phyloP scores from a whole-genome alignment of 2,329 filamentous ascomycete species.

The Trichophaea hybrida region DNA sequence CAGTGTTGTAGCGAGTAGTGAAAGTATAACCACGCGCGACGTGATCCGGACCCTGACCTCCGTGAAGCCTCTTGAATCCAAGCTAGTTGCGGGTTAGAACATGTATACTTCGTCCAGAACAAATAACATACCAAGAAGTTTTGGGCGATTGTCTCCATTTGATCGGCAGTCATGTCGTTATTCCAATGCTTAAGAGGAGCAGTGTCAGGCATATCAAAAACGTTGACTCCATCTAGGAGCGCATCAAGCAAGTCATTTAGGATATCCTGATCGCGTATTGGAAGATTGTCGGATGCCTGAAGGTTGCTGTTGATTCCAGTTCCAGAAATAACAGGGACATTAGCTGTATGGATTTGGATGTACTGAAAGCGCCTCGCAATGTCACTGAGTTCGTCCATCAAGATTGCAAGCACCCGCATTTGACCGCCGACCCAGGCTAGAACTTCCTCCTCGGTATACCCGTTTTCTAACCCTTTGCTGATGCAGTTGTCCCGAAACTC shows the following conservation, averaged over 20 bases:
- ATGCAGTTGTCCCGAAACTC: too few relatives aligned
- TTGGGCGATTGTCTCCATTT: background rate
- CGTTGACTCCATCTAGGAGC: background rate
- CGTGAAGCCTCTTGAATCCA: background rate
- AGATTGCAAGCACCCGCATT: too few relatives aligned
- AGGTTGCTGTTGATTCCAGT: too few relatives aligned
- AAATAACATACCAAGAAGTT: background rate
- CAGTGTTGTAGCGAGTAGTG: background rate
- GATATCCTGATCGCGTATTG: background rate
- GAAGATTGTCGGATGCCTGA: background rate
- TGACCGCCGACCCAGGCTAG: too few relatives aligned
- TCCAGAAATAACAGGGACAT: too few relatives aligned
- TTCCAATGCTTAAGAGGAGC: background rate
- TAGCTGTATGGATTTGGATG: too few relatives aligned
- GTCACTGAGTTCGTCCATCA: too few relatives aligned
- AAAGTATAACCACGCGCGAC: background rate
- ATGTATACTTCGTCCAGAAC: background rate
- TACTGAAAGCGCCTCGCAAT: too few relatives aligned
- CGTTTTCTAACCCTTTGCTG: too few relatives aligned
- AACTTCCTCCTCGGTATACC: too few relatives aligned
- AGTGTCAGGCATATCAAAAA: constrained; percentile 1
- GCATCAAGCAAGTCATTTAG: background rate
- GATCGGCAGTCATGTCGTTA: background rate
- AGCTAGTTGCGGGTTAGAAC: background rate
- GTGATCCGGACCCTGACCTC: background rate